A percentile compares a stretch with the other conserved stretches of the same genome.
These are phyloP conservation scores for Cordyceps tenuipes DNA, from an alignment of 2,329 filamentous ascomycete genomes.

Conservation along the genomic window DNA sequence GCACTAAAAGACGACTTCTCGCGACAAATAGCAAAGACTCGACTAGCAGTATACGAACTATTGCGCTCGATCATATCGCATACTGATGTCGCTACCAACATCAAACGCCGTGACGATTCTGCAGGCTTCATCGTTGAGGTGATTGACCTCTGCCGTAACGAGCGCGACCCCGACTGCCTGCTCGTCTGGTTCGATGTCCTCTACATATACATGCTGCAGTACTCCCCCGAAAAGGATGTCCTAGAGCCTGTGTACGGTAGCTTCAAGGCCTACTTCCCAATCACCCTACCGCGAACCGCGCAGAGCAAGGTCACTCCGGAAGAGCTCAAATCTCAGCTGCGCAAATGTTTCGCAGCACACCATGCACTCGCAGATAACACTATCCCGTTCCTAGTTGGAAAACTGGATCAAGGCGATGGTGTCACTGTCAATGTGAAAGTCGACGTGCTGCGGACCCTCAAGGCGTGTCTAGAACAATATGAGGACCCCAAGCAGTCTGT, in stretches of 20 bases:
- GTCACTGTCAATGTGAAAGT: constrained; percentile 51
- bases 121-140: constrained; percentile 41
- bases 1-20: constrained; percentile 50
- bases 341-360: constrained; percentile 45
- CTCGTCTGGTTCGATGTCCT: constrained; percentile 49
- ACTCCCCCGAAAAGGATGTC: constrained; percentile 36
- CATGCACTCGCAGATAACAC: constrained; percentile 36
- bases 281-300: constrained; percentile 44
- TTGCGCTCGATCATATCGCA: constrained; percentile 36
- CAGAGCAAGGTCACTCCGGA: constrained; percentile 47
- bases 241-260: constrained; percentile 43
- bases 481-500: constrained; percentile 37
- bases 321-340: constrained; percentile 44
- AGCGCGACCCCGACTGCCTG: constrained; percentile 49
- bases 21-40: constrained; percentile 42
- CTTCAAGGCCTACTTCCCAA: constrained; percentile 54
- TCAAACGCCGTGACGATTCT: constrained; percentile 35
- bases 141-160: constrained; percentile 42
- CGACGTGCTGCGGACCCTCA: constrained; percentile 48
- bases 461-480: constrained; percentile 44
- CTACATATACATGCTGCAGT: constrained; percentile 35
- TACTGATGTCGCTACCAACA: constrained; percentile 32
- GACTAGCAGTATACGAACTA: constrained; percentile 44
- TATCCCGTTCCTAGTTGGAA: constrained; percentile 47
- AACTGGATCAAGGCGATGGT: constrained; percentile 50